Base-by-base conservation (phyloP, 306 rosid genomes). In the Cucurbita maxima region DNA sequence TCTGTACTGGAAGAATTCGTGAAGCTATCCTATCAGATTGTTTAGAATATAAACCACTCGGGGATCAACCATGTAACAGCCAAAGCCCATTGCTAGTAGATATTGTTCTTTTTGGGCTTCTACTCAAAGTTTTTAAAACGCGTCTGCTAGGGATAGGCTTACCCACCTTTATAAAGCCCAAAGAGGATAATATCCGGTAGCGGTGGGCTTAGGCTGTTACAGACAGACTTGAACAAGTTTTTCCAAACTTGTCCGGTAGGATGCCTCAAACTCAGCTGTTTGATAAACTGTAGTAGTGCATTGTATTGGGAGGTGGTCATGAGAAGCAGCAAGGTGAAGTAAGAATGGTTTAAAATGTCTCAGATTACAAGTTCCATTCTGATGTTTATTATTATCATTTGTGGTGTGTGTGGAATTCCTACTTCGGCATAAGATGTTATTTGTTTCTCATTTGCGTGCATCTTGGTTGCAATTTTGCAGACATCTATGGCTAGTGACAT, bases 401-500 rank as follows among this genome's bases (percentile, higher is more conserved):
- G 14, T 37, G 19, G 7, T 4, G 9, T 41, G 20, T 18, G 40
- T 63, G 34, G 2, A 19, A 5, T 44, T 44, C 48, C 5, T 40
- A 63, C 14, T 38, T 41, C 11, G 15, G 70, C n/a, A 64, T 64
- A 47, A 43, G 14, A 41, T n/a, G 13, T 18, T 41, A 64, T 43
- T 20, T 64, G 72, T 41, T 20, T 66, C 72, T 66, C 54, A 66
- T 66, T 63, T 37, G 13, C 47, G 20, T 37, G 9, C 70, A 16
- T 62, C 20, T 73, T n/a, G 13, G 19, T 5, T 50, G 64, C 59
- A 19, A 15, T 83, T 75, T 19, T 76, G 78, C 97, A 92, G 97
- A 89, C 79, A 80, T 84, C 43, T 88, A 86, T 80, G 85, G 97
- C 83, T 92, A 87, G 92, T 81, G 63, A 79, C 53, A 75, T 40